Evolutionary conservation across 305 asterid species (phyloP).

Genomic region (Fraxinus platypoda): DNA sequence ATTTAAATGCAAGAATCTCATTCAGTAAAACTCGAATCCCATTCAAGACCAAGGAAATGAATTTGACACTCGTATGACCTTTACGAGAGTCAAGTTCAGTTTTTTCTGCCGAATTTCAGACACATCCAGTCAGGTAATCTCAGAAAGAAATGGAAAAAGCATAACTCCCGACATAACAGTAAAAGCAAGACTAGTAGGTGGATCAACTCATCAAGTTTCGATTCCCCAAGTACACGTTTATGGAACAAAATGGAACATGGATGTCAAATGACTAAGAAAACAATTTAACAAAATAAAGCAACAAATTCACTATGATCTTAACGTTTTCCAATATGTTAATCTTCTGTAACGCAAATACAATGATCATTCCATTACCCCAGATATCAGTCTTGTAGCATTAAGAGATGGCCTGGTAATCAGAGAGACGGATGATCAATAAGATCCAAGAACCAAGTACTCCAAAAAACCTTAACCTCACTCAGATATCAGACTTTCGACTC

Average conservation of each 20-base stretch:
- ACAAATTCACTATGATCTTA: conserved; percentile 9
- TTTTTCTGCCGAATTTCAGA: neutral
- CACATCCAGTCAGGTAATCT: neutral
- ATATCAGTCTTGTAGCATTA: conserved; percentile 1
- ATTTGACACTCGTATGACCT: neutral
- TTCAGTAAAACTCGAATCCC: neutral
- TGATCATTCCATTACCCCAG: conserved; percentile 19
- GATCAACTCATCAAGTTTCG: too few relatives aligned
- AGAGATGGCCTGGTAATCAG: conserved; percentile 19
- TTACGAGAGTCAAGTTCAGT: neutral
- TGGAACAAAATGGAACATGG: neutral
- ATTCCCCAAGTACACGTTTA: neutral
- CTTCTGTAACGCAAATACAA: conserved; percentile 28
- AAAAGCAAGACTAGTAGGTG: too few relatives aligned
- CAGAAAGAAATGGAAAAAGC: neutral
- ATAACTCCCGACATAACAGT: neutral
- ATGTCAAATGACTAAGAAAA: neutral
- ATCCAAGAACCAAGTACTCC: conserved; percentile 25
- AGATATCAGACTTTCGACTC: conserved; percentile 54
- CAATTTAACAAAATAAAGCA: conserved; percentile 19
- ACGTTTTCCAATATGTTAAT: conserved; percentile 1
- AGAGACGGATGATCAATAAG: conserved; percentile 18
- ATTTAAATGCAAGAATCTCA: neutral
- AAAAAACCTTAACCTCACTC: conserved; percentile 17
- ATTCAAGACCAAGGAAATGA: neutral